Evolutionary conservation across 2,329 filamentous ascomycete species (phyloP), one percentile per base, ranked within the genome.

Genomic region (Pseudogymnoascus sp.): DNA sequence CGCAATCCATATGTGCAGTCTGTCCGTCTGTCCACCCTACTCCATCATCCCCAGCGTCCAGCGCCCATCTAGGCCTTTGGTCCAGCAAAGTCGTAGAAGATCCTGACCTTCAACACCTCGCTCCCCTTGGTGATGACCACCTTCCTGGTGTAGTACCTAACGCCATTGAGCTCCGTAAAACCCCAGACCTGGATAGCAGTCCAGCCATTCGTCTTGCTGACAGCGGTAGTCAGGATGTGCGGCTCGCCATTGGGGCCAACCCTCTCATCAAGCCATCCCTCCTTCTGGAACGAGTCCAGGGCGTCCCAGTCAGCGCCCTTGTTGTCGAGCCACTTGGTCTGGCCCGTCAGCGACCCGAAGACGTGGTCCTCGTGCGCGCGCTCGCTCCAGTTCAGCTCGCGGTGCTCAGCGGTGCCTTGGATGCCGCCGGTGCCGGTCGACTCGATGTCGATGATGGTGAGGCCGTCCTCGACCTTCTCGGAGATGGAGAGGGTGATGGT

Each of bases 351-450:
- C 8, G 75, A 76, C 28, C 87, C 87, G 71, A 89, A 90, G 68
- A 89, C 78, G 71, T 82, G 78, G 71, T 90, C 86, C 2, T 75
- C 73, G 71, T 86, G 84, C 25, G 77, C 75, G 25, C 80, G 78
- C 65, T 73, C 75, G 21, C 73, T 67, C 79, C 82, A 85, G 72
- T 88, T 80, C 2, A 88, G 74, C 1, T 71, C 75, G 59, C 87
- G 82, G 6, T 75, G 70, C 72, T 90, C 87, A 16, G 76, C 76
- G 16, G 81, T 87, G 63, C 80, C 83, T 63, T 80, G 79, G 50
- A 89, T 77, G 38, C 84, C 84, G 37, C 85, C 86, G 0, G 84
- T 85, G n/a, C 80, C 76, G n/a, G 79, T 77, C 69, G 88, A 86
- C 31, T 82, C 79, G 67, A 86, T 81, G 68, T 84, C 78, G 73